Base-by-base conservation (phyloP, 2,329 filamentous ascomycete genomes). In the Sphaerulina vaccinii region DNA sequence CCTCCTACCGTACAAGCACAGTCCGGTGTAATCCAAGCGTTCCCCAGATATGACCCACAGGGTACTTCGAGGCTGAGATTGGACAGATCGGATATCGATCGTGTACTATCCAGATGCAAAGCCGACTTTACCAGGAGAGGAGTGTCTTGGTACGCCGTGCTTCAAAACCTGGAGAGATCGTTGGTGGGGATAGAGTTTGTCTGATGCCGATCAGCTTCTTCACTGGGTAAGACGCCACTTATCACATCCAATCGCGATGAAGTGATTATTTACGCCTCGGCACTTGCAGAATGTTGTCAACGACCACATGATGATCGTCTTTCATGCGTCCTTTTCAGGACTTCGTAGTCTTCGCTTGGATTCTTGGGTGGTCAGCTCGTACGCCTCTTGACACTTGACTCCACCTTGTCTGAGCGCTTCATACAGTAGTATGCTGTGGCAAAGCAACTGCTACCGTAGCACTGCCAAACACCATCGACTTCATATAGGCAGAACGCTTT, bases 221-320 rank as follows among this genome's bases (percentile, higher is more conserved):
- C 7, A 45, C 16, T 3, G 3, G 29, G 41, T 44, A 44, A 44
- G 41, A 33, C 23, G 15, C 15, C 3, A 15, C 24, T 18, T 10
- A n/a, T 24, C n/a, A 6, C 16, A n/a, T n/a, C 41, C 41, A 44
- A 44, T 44, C 1, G 32, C n/a, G 22, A 24, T 11, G n/a, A 24
- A 43, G n/a, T 22, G 19, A 32, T 19, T 44, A 32, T 33, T 23
- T 18, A 43, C 16, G 41, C 29, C 41, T 11, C 29, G 24, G 27
- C 27, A 32, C 27, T 7, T 7, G 27, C 27, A n/a, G n/a, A n/a
- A 7, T 32, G 27, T 11, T 35, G 32, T 11, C 32, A 35, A 35
- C 10, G n/a, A n/a, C n/a, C n/a, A n/a, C 18, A 45, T 36, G 42
- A 36, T 32, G 42, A 45, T 45, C 42, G 6, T 45, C 42, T 45